Evolutionary conservation across 2,329 filamentous ascomycete species (phyloP).

Genomic region (Parastagonospora avenae): DNA sequence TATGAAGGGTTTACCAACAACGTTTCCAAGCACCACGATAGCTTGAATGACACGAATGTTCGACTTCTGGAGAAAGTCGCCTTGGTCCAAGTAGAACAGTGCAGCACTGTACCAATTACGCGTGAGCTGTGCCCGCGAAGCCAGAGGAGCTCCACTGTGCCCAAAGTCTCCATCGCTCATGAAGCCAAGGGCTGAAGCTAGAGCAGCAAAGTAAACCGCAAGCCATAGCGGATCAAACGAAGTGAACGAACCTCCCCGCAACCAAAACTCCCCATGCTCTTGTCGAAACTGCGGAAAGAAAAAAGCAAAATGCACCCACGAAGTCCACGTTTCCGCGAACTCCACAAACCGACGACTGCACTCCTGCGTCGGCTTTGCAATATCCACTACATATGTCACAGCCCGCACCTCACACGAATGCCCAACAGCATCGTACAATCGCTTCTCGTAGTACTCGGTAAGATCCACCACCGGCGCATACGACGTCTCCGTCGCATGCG

Average conservation of each 20-base stretch:
- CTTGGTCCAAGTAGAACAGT: conserved; percentile 13
- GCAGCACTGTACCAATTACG: conserved; percentile 15
- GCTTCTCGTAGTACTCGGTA: conserved; percentile 16
- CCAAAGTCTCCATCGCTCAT: conserved; percentile 11
- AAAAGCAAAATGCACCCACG: conserved; percentile 17
- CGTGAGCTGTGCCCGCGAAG: conserved; percentile 2
- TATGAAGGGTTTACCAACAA: not conserved
- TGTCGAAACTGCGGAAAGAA: conserved; percentile 13
- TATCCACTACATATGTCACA: conserved; percentile 6
- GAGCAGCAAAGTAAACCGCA: conserved; percentile 14
- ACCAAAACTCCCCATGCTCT: conserved; percentile 10
- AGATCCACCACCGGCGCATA: conserved; percentile 7
- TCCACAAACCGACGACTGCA: conserved; percentile 9
- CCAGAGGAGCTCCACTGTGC: conserved; percentile 2
- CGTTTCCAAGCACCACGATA: conserved; percentile 11
- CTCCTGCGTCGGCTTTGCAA: conserved; percentile 4
- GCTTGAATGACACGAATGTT: conserved; percentile 6
- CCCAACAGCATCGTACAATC: conserved; percentile 7
- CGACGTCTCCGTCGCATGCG: not conserved
- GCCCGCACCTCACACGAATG: conserved; percentile 3
- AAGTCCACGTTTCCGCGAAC: conserved; percentile 13
- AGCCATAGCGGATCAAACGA: conserved; percentile 12
- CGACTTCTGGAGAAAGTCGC: conserved; percentile 14
- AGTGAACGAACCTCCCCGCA: conserved; percentile 1
- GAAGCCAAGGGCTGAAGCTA: conserved; percentile 13